These are phyloP conservation scores for Fusarium bactridioides DNA, from an alignment of 2,329 filamentous ascomycete genomes.

Conservation along the genomic window DNA sequence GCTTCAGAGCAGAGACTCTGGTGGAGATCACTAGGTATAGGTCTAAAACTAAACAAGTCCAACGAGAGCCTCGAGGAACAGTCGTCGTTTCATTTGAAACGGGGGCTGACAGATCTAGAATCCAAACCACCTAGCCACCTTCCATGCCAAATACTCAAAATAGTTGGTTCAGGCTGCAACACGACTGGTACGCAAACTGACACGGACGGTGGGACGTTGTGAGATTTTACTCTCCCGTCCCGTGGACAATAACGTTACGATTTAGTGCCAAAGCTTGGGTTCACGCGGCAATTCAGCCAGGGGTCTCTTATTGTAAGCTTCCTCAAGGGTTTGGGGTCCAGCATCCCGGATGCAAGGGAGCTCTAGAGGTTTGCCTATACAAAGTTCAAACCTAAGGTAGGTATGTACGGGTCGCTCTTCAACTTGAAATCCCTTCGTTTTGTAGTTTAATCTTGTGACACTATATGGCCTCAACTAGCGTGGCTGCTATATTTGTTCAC, in stretches of 20 bases:
- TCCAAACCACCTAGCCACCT: background rate
- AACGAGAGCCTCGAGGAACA: background rate
- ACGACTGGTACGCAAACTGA: constrained; percentile 25
- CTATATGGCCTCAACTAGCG: constrained; percentile 24
- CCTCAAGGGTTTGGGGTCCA: constrained; percentile 4
- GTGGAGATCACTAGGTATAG: background rate
- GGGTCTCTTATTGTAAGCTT: constrained; percentile 1
- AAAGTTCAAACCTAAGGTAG: background rate
- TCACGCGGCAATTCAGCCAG: constrained; percentile 21
- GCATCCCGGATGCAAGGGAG: background rate
- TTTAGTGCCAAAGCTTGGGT: constrained; percentile 27
- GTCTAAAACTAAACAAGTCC: constrained; percentile 1
- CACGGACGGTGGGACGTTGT: constrained; percentile 38
- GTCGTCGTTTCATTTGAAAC: constrained; percentile 18
- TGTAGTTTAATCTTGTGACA: background rate
- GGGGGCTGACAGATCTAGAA: constrained; percentile 6
- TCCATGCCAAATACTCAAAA: background rate
- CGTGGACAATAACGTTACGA: constrained; percentile 20
- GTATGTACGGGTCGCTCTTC: background rate
- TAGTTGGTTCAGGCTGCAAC: constrained; percentile 25
- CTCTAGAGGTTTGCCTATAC: background rate
- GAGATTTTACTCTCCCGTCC: constrained; percentile 27
- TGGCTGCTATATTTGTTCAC: background rate
- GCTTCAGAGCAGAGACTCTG: background rate
- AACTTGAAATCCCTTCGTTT: background rate